Evolutionary conservation across 1,284 basidiomycete species (phyloP), one percentile per base, ranked within the genome.

Genomic region (Cerioporus squamosus): DNA sequence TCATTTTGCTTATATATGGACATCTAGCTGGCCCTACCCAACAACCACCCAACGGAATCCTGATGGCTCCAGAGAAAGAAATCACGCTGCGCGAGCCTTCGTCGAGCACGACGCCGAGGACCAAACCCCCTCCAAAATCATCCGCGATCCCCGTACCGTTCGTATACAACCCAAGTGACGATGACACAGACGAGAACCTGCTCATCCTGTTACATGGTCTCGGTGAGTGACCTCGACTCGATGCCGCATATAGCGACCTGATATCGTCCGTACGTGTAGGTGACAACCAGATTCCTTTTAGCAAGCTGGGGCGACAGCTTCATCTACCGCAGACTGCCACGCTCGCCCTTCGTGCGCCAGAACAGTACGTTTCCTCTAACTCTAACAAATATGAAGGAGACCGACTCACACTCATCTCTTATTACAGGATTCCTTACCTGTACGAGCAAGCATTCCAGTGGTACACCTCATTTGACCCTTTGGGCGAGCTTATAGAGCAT

Each of bases 301-400:
- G 81, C 44, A 84, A 85, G 50, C 83, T 97, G 3, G 94, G 87
- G 2, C 80, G 77, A 46, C 83, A 83, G 38, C 74, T 97, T 38
- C 91, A 88, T 66, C 82, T 97, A 10, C 95, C 95, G 0, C 92
- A 94, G 68, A 97, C 94, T 0, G 94, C 94, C 1, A 81, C 88
- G 5, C 79, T 97, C 14, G 87, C 92, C 0, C 69, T 97, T 6
- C 85, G 92, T 57, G 95, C 92, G 3, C 89, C 91, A 20, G 83
- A 90, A 65, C 85, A 84, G 91, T 92, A 43, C 23, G 55, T 49
- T 5, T 9, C 1, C 23, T 2, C 17, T 0, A 10, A n/a, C 26
- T 3, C 26, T 9, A 9, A 5, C 26, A 5, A 9, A n/a, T n/a
- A n/a, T 14, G 23, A 31, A 1, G n/a, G n/a, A n/a, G n/a, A n/a